Evolutionary conservation across 176 grass and related monocot genomes (phyloP).

Genomic region (Pontederia paniculata): DNA sequence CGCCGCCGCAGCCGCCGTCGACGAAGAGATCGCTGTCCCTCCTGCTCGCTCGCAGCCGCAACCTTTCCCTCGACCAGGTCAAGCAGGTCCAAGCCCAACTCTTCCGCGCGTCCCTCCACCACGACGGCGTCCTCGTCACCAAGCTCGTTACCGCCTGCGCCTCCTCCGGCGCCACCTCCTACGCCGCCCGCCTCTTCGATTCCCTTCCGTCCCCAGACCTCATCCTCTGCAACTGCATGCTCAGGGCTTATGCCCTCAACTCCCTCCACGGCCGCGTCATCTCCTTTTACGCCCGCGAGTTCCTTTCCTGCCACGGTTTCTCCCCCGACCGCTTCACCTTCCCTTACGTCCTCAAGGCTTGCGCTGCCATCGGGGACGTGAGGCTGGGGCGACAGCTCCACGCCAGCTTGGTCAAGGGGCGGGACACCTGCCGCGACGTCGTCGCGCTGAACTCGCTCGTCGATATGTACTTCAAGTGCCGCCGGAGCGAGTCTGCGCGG

Average conservation of each 20-base stretch:
- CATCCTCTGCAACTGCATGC: conserved; percentile 2
- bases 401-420: not conserved
- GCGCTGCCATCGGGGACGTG: not conserved
- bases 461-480: conserved; percentile 15
- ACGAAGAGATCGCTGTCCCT: too few relatives aligned
- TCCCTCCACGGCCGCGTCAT: conserved; percentile 5
- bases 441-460: conserved; percentile 4
- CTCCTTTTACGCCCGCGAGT: not conserved
- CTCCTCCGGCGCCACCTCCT: not conserved
- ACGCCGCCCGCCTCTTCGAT: conserved; percentile 4
- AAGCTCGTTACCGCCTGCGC: conserved; percentile 1
- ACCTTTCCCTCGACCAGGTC: too few relatives aligned
- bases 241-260: conserved; percentile 8
- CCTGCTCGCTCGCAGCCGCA: too few relatives aligned
- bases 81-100: not conserved
- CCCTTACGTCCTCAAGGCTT: conserved; percentile 11
- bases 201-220: conserved; percentile 2
- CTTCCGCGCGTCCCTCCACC: not conserved
- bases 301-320: conserved; percentile 1
- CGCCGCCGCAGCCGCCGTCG: too few relatives aligned
- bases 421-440: not conserved
- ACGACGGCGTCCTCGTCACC: conserved; percentile 14
- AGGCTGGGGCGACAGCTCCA: conserved; percentile 1
- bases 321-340: conserved; percentile 8
- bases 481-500: not conserved